Base-by-base conservation (phyloP, 306 rosid genomes). In the Citrullus amarus region DNA sequence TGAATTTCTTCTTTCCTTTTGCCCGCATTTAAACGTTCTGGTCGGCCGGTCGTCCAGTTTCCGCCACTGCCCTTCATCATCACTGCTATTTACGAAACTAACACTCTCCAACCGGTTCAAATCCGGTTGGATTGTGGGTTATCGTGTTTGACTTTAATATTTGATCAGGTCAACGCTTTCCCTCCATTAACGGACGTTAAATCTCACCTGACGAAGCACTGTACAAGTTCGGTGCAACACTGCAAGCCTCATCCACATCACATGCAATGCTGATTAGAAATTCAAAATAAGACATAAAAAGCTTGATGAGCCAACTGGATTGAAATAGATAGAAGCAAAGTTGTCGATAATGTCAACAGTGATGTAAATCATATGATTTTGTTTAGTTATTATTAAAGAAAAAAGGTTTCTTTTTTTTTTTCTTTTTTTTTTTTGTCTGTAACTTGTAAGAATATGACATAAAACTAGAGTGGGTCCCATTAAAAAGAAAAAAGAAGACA, bases 1-100 rank as follows among this genome's bases (percentile, higher is more conserved):
- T 80, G 81, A 6, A 53, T 54, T 74, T 43, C 41, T 36, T 78
- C 58, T 60, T 71, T 43, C 17, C 69, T 14, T 6, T 59, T 6
- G 41, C 53, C 76, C 69, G 82, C 79, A 89, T 88, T 89, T 87
- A 88, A 89, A 91, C 78, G 85, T 82, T 90, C 66, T 85, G 86
- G 92, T 83, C 80, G 77, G 62, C 55, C 50, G 78, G 28, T 43
- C n/a, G 22, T 6, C 75, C 3, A 22, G 36, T 25, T 70, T 46
- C 53, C 39, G 17, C 30, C n/a, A 43, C n/a, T 25, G 17, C 76
- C 76, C 76, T 70, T 70, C 57, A 6, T 46, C 76, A 2, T 13
- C 57, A 46, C n/a, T 13, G 17, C 13, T 46, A 70, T 70, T 70
- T 70, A 70, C 76, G 20, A 70, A n/a, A 20, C 39, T 6, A 14